Evolutionary conservation across 1,139 yeast species (phyloP).

Genomic region (Debaryomyces nepalensis): DNA sequence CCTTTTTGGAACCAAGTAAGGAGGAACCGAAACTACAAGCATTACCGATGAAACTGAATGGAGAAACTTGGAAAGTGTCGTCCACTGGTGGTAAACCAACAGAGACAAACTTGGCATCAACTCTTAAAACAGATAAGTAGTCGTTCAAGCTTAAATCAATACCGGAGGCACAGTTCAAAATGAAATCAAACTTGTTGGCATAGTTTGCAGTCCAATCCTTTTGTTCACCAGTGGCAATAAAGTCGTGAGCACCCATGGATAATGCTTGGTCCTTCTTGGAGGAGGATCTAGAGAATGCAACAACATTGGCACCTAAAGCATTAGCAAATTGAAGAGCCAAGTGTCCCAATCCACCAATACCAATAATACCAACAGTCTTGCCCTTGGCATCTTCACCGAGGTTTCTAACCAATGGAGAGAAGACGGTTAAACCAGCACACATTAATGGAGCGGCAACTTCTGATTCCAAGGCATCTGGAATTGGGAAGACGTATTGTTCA

Average conservation of each 20-base stretch:
- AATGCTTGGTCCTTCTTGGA: slow-evolving; percentile 42
- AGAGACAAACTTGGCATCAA: slow-evolving; percentile 54
- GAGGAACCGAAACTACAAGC: slow-evolving; percentile 41
- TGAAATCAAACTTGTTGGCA: slow-evolving; percentile 47
- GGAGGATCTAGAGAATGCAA: slow-evolving; percentile 43
- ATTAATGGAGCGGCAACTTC: slow-evolving; percentile 63
- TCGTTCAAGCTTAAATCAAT: slow-evolving; percentile 37
- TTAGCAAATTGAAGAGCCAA: slow-evolving; percentile 46
- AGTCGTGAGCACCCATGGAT: slow-evolving; percentile 44
- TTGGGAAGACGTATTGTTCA: slow-evolving; percentile 56
- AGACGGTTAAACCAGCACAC: slow-evolving; percentile 72
- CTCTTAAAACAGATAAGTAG: slow-evolving; percentile 38
- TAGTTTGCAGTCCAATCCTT: slow-evolving; percentile 35
- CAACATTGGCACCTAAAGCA: slow-evolving; percentile 47
- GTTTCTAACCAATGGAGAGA: slow-evolving; percentile 53
- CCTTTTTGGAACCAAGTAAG: slow-evolving; percentile 41
- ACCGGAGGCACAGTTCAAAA: slow-evolving; percentile 53
- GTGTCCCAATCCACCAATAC: slow-evolving; percentile 54
- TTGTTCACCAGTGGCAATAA: slow-evolving; percentile 46
- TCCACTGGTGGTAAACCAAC: slow-evolving; percentile 55
- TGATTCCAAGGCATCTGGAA: slow-evolving; percentile 56
- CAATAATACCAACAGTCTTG: slow-evolving; percentile 52
- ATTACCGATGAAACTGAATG: slow-evolving; percentile 32
- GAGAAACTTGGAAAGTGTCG: slow-evolving; percentile 32
- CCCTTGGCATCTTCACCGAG: slow-evolving; percentile 34